Conservation (phyloP, 2,329 filamentous ascomycete genomes). For the Cercospora zeae-maydis region DNA sequence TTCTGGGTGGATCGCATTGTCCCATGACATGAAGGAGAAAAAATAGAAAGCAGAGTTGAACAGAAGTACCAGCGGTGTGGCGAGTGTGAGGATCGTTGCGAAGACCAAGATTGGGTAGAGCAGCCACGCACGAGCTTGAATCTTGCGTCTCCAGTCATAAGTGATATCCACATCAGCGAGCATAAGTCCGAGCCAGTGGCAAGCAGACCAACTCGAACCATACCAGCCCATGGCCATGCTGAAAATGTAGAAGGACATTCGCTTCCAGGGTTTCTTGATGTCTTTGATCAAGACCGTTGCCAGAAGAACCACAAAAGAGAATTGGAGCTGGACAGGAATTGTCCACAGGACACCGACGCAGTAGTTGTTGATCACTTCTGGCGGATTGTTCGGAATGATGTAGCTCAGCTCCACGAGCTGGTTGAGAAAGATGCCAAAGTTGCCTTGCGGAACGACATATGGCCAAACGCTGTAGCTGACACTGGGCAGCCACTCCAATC, state of each 20-base stretch:
- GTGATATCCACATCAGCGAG: constrained; percentile 49
- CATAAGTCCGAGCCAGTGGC: constrained; percentile 46
- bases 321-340: constrained; percentile 49
- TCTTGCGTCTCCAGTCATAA: constrained; percentile 43
- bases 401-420: constrained; percentile 47
- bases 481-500: constrained; percentile 46
- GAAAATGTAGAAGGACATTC: constrained; percentile 45
- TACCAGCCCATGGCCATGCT: constrained; percentile 48
- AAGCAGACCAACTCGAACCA: constrained; percentile 44
- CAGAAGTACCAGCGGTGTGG: constrained; percentile 40
- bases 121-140: constrained; percentile 35
- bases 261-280: constrained; percentile 47
- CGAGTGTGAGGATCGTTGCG: constrained; percentile 36
- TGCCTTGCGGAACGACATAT: constrained; percentile 41
- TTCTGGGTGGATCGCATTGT: constrained; percentile 47
- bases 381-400: constrained; percentile 48
- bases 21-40: constrained; percentile 41
- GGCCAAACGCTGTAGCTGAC: constrained; percentile 50
- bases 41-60: constrained; percentile 37
- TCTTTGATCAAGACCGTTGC: constrained; percentile 45
- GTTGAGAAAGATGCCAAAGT: constrained; percentile 44
- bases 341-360: constrained; percentile 52
- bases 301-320: constrained; percentile 45
- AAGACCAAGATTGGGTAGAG: constrained; percentile 41
- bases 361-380: constrained; percentile 48